phyloP scores from a whole-genome alignment of 225 moss, liverwort and hornwort species.

The Asterella californica region DNA sequence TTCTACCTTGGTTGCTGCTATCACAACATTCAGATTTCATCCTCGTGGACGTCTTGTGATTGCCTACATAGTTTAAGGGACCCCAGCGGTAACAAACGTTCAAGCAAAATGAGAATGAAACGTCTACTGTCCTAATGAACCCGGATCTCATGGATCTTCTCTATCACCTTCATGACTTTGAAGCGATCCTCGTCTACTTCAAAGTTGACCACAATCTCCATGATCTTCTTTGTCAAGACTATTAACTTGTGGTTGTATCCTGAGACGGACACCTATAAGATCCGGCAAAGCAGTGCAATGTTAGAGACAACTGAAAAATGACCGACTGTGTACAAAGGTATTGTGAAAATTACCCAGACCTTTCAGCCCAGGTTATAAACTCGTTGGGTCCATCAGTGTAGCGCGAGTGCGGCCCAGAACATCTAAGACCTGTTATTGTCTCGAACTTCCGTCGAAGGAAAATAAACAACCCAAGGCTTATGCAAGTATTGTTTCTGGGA shows the following conservation, averaged over 20 bases:
- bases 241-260: slow-evolving; percentile 93
- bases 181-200: slow-evolving; percentile 87
- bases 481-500: no score
- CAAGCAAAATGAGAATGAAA: background rate
- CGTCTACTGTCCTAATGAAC: background rate
- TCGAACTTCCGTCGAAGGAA: no score
- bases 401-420: no score
- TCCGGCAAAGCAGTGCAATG: background rate
- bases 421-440: no score
- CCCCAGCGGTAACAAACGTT: background rate
- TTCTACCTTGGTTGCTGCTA: no score
- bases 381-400: no score
- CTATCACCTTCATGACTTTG: slow-evolving; percentile 66
- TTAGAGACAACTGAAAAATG: background rate
- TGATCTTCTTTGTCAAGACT: slow-evolving; percentile 74
- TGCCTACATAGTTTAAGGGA: background rate
- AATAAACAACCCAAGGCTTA: no score
- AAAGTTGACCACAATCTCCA: slow-evolving; percentile 82
- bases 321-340: background rate
- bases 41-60: background rate
- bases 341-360: no score
- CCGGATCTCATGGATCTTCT: background rate
- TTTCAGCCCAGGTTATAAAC: no score
- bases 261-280: slow-evolving; percentile 66
- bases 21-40: background rate